Base-by-base conservation (phyloP, 2,329 filamentous ascomycete genomes). In the Colletotrichum camelliae region DNA sequence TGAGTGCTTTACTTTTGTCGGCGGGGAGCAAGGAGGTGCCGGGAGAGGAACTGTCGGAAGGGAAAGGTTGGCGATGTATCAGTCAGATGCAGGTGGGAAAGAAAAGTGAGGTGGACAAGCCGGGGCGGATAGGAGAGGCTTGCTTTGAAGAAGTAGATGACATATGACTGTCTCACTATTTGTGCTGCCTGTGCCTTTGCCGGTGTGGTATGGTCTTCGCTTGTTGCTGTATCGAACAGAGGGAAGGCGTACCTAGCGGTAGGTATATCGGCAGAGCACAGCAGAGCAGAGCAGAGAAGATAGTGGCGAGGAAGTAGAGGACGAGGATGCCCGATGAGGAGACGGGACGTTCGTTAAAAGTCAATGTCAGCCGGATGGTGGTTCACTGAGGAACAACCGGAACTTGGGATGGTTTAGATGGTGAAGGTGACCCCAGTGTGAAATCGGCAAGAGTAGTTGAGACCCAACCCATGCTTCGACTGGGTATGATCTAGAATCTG, bases 341-440 rank as follows among this genome's bases (percentile, higher is more conserved):
- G 57, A 62, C 33, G 16, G 31, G 21, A 61, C 7, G 52, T 27
- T 55, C 33, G 24, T 31, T 57, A 31, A 61, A 67, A 60, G 61
- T 72, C 62, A 61, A 37, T 33, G 21, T 75, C n/a, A 24, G 31
- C 13, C 62, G 39, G 62, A 48, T 52, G 18, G 12, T 61, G 60
- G 55, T 67, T 68, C 43, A 43, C 62, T 64, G 70, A 73, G 62
- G 73, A 68, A 75, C 64, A 33, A 27, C 31, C 33, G 70, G 70
- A 65, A 75, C 52, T 64, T 64, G 70, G 57, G 57, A 75, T 24
- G 73, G 55, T 33, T 68, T 24, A 58, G 43, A 57, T 71, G 43
- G 48, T 21, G 18, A 72, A 68, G 62, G 64, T 52, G 57, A 58
- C 31, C 60, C 58, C 21, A 65, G 60, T 37, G 24, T 37, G 35